Conservation (phyloP, 306 rosid species). For the Glycine soja region DNA sequence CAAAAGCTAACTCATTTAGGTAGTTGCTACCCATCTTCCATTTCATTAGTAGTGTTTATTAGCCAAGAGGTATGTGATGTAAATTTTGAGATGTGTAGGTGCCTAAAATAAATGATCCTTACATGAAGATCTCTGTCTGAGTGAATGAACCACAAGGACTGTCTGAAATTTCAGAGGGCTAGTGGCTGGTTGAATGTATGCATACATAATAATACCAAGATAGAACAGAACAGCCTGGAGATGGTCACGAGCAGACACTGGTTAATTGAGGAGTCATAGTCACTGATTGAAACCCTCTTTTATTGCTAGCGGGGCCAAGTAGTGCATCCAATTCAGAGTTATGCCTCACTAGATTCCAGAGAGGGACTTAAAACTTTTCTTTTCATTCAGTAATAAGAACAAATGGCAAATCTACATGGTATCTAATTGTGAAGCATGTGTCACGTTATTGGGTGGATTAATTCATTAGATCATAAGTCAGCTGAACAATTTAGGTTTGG, state of each 20-base stretch:
- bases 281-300: conserved; percentile 56
- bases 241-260: conserved; percentile 58
- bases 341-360: conserved; percentile 51
- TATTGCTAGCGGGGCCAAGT: conserved; percentile 63
- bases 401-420: conserved; percentile 66
- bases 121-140: conserved; percentile 44
- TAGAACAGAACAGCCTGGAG: conserved; percentile 60
- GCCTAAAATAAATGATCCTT: conserved; percentile 38
- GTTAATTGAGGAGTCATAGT: conserved; percentile 50
- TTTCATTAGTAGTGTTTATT: conserved; percentile 18
- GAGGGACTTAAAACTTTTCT: conserved; percentile 35
- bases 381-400: conserved; percentile 48
- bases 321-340: conserved; percentile 45
- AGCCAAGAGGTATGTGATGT: conserved; percentile 19
- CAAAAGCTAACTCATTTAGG: conserved; percentile 32
- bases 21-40: conserved; percentile 36
- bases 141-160: conserved; percentile 43
- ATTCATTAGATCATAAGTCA: conserved; percentile 19
- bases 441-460: conserved; percentile 26
- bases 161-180: conserved; percentile 45
- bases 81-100: conserved; percentile 34
- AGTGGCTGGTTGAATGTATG: conserved; percentile 50
- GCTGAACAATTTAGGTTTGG: neutral
- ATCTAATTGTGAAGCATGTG: conserved; percentile 62
- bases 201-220: conserved; percentile 31